Evolutionary conservation across 768 basidiomycete genomes (phyloP), one percentile per base, ranked within the genome.

Genomic region (Rossbeevera mucosa): DNA sequence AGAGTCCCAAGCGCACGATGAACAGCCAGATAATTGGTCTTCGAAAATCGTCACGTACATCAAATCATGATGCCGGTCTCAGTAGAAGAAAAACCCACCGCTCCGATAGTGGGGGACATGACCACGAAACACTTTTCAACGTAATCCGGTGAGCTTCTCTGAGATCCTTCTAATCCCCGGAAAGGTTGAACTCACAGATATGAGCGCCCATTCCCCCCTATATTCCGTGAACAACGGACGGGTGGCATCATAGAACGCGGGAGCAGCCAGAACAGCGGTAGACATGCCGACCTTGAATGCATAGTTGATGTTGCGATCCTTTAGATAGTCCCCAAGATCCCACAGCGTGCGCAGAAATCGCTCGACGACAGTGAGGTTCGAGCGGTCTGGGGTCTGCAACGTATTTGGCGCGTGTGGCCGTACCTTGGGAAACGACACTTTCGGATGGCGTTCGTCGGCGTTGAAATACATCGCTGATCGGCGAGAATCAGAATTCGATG

Each of bases 191-290:
- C 80, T 63, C 55, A 90, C 92, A 42, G 94, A 94, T 48, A 98
- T 90, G 63, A 99, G 72, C 1, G 93, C 93, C 95, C 95, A 99
- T 71, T 97, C 93, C 30, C 94, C 94, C 60, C 85, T 80, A 60
- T 87, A 93, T 44, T 84, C 79, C 40, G 90, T 74, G 62, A 96
- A 97, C 4, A 82, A 68, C 5, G 84, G 85, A 22, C 94, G 76
- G 1, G 89, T 94, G 16, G 68, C 55, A 48, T 89, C 87, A 53
- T 90, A 84, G 69, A 95, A 97, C 0, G 94, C 94, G 2, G 94
- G 94, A 0, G 87, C 78, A 0, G 94, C 86, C 4, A 98, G 74
- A 22, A 96, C 69, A 0, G 90, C 88, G 40, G 84, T 83, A 1
- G 88, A 88, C 73, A 91, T 82, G 20, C 88, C 92, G 7, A 83